phyloP scores from a whole-genome alignment of 2,329 filamentous ascomycete genomes.

The Fusarium equiseti region DNA sequence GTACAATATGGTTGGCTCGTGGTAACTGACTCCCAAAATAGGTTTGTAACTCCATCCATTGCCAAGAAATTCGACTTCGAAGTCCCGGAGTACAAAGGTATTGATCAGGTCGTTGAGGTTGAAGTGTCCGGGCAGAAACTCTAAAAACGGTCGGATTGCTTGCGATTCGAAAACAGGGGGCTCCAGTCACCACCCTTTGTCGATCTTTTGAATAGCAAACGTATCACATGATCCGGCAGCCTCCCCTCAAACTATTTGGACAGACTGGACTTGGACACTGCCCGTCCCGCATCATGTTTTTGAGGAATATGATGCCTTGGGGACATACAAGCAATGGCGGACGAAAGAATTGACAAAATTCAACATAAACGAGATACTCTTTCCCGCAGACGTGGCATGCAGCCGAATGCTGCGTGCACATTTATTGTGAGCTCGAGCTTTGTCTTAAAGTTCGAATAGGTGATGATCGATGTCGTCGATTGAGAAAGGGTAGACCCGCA shows the following conservation, averaged over 20 bases:
- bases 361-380: conserved; percentile 69
- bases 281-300: conserved; percentile 63
- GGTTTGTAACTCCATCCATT: conserved; percentile 83
- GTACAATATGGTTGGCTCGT: background rate
- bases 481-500: conserved; percentile 35
- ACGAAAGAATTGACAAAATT: conserved; percentile 65
- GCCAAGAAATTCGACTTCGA: conserved; percentile 89
- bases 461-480: conserved; percentile 23
- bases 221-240: conserved; percentile 66
- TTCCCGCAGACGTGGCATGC: conserved; percentile 71
- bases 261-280: conserved; percentile 70
- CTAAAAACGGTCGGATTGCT: conserved; percentile 50
- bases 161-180: conserved; percentile 13
- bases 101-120: conserved; percentile 91
- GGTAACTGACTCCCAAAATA: conserved; percentile 50
- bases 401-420: conserved; percentile 70
- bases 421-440: conserved; percentile 58
- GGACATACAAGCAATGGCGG: conserved; percentile 63
- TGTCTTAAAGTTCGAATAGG: conserved; percentile 35
- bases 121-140: conserved; percentile 63
- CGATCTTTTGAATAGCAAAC: conserved; percentile 13
- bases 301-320: conserved; percentile 55
- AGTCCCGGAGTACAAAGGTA: conserved; percentile 82
- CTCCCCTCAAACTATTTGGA: conserved; percentile 68
- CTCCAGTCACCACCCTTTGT: conserved; percentile 19